A percentile compares a stretch with the other conserved stretches of the same genome.
Evolutionary conservation across 1,139 yeast genomes (phyloP).

Genomic region (Kodamaea suecica): DNA sequence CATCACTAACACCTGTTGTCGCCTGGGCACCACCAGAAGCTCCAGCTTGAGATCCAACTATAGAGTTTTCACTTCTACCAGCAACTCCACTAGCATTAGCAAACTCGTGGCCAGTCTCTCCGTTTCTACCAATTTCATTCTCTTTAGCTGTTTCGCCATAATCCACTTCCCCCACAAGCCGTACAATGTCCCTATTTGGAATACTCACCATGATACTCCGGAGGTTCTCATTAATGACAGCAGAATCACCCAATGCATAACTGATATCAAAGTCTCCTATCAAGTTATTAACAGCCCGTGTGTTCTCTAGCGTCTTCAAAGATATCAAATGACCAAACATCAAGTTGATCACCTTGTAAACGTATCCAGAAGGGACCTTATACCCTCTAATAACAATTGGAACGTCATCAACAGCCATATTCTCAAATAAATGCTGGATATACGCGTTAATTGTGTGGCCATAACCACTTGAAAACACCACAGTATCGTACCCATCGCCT

Average conservation of each 20-base stretch:
- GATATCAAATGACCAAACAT: slow-evolving; percentile 8
- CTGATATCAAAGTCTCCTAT: slow-evolving; percentile 15
- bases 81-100: no score
- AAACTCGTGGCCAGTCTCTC: no score
- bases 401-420: slow-evolving; percentile 6
- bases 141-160: no score
- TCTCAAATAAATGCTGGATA: slow-evolving; percentile 11
- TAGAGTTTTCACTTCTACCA: no score
- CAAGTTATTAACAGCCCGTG: slow-evolving; percentile 8
- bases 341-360: slow-evolving; percentile 10
- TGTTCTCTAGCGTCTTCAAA: slow-evolving; percentile 1
- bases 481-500: slow-evolving; percentile 7
- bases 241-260: slow-evolving; percentile 9
- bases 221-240: slow-evolving; percentile 17
- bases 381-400: slow-evolving; percentile 14
- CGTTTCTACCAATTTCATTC: slow-evolving; percentile 1
- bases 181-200: slow-evolving; percentile 20
- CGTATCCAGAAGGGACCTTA: slow-evolving; percentile 9
- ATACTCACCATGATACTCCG: slow-evolving; percentile 24
- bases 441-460: slow-evolving; percentile 7
- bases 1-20: no score
- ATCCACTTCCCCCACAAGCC: no score
- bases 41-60: no score
- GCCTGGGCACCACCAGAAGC: no score
- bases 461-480: slow-evolving; percentile 11